phyloP scores from a whole-genome alignment of 495 filamentous ascomycete species.

The Aspergillus funiculosus region DNA sequence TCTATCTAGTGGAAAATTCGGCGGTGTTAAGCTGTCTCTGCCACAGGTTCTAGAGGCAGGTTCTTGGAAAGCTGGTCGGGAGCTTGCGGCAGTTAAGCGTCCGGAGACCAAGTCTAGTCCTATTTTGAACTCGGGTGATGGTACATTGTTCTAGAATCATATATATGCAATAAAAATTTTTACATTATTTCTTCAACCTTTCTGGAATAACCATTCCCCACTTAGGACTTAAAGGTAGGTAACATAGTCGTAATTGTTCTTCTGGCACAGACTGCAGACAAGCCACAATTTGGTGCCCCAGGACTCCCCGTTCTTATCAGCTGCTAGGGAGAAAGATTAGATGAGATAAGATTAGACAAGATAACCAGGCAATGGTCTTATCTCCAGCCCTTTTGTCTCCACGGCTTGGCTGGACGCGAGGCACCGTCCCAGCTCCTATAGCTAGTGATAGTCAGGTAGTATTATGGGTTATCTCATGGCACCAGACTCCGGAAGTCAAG shows the following conservation, averaged over 20 bases:
- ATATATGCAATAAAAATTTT: too few species aligned
- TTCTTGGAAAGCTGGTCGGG: slow-evolving; percentile 58
- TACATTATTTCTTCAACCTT: too few species aligned
- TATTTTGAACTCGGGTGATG: slow-evolving; percentile 41
- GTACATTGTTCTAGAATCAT: slow-evolving; percentile 36
- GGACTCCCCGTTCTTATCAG: background rate
- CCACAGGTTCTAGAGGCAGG: slow-evolving; percentile 83
- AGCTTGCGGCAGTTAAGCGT: slow-evolving; percentile 36
- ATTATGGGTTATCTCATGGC: background rate
- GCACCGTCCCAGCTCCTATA: too few species aligned
- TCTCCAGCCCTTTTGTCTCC: background rate
- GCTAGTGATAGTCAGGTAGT: background rate
- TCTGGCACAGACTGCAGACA: too few species aligned
- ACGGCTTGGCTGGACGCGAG: background rate
- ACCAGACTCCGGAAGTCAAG: too few species aligned
- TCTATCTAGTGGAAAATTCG: slow-evolving; percentile 41
- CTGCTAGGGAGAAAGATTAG: too few species aligned
- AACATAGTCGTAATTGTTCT: too few species aligned
- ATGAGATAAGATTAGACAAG: background rate
- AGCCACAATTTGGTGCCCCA: too few species aligned
- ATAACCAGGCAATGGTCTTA: background rate
- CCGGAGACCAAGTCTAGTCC: slow-evolving; percentile 40
- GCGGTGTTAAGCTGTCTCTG: slow-evolving; percentile 56
- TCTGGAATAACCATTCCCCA: too few species aligned
- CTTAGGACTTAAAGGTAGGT: too few species aligned